Percentiles rank a stretch among this genome's conserved stretches.
phyloP scores from a whole-genome alignment of 2,329 filamentous ascomycete species.

The Fusarium goolgardi region DNA sequence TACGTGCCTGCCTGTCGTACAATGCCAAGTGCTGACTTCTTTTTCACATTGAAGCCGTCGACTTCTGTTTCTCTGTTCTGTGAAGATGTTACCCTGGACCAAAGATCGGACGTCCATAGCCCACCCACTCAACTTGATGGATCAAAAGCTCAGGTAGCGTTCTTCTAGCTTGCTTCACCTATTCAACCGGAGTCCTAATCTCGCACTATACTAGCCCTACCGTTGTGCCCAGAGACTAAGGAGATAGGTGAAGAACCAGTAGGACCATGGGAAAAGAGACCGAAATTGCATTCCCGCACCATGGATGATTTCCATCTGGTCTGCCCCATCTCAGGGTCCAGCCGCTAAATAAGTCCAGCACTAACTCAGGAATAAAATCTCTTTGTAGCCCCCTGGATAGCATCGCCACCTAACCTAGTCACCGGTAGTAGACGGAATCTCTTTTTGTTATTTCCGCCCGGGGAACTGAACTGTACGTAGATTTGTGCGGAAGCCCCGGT shows the following conservation, averaged over 20 bases:
- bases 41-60: background rate
- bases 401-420: background rate
- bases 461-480: background rate
- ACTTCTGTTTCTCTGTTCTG: background rate
- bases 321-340: conserved; percentile 1
- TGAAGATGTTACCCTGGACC: background rate
- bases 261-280: background rate
- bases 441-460: background rate
- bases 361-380: background rate
- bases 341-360: background rate
- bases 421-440: background rate
- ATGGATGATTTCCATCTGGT: background rate
- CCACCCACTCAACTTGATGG: background rate
- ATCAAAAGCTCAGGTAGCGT: background rate
- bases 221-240: background rate
- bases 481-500: background rate
- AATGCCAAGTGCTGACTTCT: background rate
- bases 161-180: background rate
- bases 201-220: background rate
- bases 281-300: background rate
- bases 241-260: background rate
- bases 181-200: background rate
- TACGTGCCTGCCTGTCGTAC: background rate
- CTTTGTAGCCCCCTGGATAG: background rate
- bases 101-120: background rate